Conservation (phyloP, 2,329 filamentous ascomycete genomes). For the Cladosporium sp. region DNA sequence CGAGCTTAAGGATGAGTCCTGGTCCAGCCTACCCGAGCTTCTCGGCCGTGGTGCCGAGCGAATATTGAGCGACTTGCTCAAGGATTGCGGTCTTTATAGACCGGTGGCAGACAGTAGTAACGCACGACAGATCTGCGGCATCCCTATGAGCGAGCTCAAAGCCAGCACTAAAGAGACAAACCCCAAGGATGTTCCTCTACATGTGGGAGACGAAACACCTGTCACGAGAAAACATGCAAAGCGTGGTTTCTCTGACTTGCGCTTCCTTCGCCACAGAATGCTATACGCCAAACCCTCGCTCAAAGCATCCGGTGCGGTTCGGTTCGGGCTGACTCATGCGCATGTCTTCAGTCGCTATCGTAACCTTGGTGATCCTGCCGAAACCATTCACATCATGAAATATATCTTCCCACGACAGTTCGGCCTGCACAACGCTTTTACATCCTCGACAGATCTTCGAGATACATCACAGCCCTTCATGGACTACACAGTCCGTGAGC, state of each 20-base stretch:
- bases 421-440: conserved; percentile 87
- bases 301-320: conserved; percentile 62
- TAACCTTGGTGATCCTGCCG: conserved; percentile 41
- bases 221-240: conserved; percentile 1
- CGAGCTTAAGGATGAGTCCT: conserved; percentile 63
- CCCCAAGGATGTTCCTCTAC: not conserved
- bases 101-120: conserved; percentile 58
- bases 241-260: conserved; percentile 44
- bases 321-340: conserved; percentile 73
- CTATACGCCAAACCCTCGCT: conserved; percentile 74
- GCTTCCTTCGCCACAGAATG: conserved; percentile 76
- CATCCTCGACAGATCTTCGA: conserved; percentile 57
- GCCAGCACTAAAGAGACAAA: not conserved
- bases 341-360: conserved; percentile 75
- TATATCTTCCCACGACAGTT: conserved; percentile 94
- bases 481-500: conserved; percentile 80
- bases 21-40: conserved; percentile 69
- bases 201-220: not conserved
- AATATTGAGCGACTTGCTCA: conserved; percentile 71
- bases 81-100: conserved; percentile 73
- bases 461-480: conserved; percentile 70
- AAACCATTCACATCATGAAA: conserved; percentile 72
- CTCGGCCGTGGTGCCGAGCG: conserved; percentile 70
- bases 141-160: conserved; percentile 48
- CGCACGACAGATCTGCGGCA: conserved; percentile 75